These are phyloP conservation scores for Periconia sp. DNA, from an alignment of 2,329 filamentous ascomycete genomes.

Conservation along the genomic window DNA sequence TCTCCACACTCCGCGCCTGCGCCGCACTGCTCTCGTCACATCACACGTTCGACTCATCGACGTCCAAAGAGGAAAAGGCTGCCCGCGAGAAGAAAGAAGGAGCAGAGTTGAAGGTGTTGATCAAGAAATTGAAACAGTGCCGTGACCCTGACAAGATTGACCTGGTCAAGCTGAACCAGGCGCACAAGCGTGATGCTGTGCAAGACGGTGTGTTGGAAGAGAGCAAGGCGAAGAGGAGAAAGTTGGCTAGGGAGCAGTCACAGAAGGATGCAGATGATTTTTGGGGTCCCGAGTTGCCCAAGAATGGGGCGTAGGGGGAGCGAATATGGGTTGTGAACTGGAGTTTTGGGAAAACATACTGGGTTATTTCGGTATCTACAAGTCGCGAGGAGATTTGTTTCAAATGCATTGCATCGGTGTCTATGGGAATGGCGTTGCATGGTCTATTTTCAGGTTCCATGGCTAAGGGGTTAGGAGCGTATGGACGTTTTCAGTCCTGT, in stretches of 20 bases:
- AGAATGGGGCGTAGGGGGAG: conserved; percentile 13
- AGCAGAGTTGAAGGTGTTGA: conserved; percentile 57
- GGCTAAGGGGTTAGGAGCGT: no score
- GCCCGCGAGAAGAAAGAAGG: conserved; percentile 53
- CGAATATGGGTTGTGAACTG: neutral
- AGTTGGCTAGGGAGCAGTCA: conserved; percentile 50
- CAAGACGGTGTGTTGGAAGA: conserved; percentile 46
- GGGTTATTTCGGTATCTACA: no score
- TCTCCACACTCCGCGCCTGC: conserved; percentile 47
- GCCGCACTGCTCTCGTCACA: conserved; percentile 47
- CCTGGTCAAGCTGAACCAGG: conserved; percentile 70
- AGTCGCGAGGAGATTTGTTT: no score
- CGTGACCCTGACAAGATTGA: conserved; percentile 77
- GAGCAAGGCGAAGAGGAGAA: conserved; percentile 52
- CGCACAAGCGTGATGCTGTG: conserved; percentile 57
- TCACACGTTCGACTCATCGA: conserved; percentile 22
- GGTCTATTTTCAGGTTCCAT: no score
- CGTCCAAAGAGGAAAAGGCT: conserved; percentile 34
- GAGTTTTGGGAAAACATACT: no score
- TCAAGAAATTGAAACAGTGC: conserved; percentile 74
- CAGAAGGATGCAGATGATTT: conserved; percentile 54
- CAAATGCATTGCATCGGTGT: no score
- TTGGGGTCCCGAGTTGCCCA: conserved; percentile 48
- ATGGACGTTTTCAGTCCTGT: no score
- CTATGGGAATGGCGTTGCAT: no score